Evolutionary conservation across 2,329 filamentous ascomycete species (phyloP), one percentile per base, ranked within the genome.

Genomic region (Pseudocercospora fijiensis): DNA sequence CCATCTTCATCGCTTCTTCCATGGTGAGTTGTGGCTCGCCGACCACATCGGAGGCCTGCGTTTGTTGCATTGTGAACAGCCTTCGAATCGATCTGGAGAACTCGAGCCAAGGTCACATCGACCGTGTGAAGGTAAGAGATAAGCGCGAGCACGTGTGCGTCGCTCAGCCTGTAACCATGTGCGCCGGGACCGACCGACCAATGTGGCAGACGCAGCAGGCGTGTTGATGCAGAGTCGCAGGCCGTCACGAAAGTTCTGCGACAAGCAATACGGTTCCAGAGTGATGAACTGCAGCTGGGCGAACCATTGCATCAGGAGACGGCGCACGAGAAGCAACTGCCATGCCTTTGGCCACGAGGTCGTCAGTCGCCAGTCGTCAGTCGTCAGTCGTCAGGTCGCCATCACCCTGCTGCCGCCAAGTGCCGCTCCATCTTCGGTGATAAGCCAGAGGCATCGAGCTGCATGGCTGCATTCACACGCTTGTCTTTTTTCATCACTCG

Each of bases 1-100:
- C 58, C 47, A 59, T 57, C 5, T 24, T 33, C 6, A 62, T 45
- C 11, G 61, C 55, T 22, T 58, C 57, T 16, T 64, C 61, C 58
- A 53, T 58, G 20, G 58, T 58, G 30, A 58, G 52, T 53, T 24
- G 28, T 16, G 60, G 52, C 60, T 43, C 51, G 22, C 47, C 47
- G 33, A 37, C 58, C 8, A 64, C 58, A 24, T 64, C 53, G 8
- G 62, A 64, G 11, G 11, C 4, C 20, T 24, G 18, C 9, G 55
- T 43, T 33, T 57, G 27, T 10, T 41, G 30, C 33, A 57, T 45
- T 20, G 55, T 43, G 55, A n/a, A 28, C 10, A 20, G n/a, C 18
- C 30, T 37, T 7, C 52, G 24, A 24, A 18, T 24, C 45, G 45
- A 20, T 22, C 45, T 49, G 5, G 22, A 18, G 4, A 47, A 11